Evolutionary conservation across 2,329 filamentous ascomycete species (phyloP).

Genomic region (Colletotrichum sp.): DNA sequence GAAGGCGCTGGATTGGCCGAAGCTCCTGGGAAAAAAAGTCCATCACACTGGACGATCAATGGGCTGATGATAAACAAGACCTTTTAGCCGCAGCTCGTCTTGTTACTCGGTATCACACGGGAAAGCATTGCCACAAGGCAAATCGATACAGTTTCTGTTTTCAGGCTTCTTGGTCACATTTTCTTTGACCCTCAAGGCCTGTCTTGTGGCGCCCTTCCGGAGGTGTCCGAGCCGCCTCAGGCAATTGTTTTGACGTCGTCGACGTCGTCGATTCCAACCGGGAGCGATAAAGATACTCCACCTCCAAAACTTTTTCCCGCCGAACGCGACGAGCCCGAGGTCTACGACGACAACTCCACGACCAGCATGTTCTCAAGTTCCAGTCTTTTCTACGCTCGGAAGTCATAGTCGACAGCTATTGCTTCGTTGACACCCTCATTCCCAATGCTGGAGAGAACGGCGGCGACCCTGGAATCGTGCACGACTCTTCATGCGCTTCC

Average conservation of each 20-base stretch:
- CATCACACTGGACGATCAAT: not conserved
- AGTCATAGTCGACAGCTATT: constrained; percentile 5
- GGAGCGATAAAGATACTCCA: not conserved
- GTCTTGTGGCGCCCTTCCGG: not conserved
- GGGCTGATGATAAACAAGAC: not conserved
- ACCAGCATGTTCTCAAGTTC: constrained; percentile 2
- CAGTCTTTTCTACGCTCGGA: not conserved
- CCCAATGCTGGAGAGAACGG: constrained; percentile 64
- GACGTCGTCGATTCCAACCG: constrained; percentile 3
- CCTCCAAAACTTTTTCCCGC: constrained; percentile 3
- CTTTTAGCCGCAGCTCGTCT: not conserved
- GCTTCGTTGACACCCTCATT: constrained; percentile 6
- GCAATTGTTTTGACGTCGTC: not conserved
- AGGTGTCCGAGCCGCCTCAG: not conserved
- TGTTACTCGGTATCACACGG: not conserved
- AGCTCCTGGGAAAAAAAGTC: not conserved
- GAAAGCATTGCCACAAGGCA: not conserved
- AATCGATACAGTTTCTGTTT: not conserved
- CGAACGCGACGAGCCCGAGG: not conserved
- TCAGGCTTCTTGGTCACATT: not conserved
- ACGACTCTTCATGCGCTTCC: constrained; percentile 58
- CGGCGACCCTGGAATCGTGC: constrained; percentile 60
- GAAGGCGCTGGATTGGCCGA: constrained; percentile 1
- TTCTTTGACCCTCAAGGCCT: not conserved
- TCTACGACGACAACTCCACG: not conserved